These are phyloP conservation scores for Hemisphaericaspora xylofermentans DNA, from an alignment of 1,139 yeast genomes.

Conservation along the genomic window DNA sequence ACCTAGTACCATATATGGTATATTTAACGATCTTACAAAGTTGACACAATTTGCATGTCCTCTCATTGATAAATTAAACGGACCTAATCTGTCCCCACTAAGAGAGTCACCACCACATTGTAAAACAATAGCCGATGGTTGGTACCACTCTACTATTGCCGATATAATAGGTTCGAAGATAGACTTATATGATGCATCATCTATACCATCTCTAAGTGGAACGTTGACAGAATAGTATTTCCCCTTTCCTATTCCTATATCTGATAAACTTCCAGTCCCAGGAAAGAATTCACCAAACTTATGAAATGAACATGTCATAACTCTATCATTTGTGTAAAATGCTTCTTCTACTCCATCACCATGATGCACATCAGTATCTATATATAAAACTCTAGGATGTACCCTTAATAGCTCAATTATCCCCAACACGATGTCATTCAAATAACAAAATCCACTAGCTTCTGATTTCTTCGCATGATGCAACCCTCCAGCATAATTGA, in stretches of 20 bases:
- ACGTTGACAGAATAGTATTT: constrained; percentile 85
- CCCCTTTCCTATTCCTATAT: constrained; percentile 85
- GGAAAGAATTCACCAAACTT: constrained; percentile 97
- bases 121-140: constrained; percentile 89
- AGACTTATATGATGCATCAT: constrained; percentile 87
- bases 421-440: constrained; percentile 90
- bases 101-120: constrained; percentile 98
- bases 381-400: constrained; percentile 88
- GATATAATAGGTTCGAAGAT: constrained; percentile 85
- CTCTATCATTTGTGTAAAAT: constrained; percentile 90
- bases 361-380: constrained; percentile 94
- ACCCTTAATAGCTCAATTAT: constrained; percentile 79
- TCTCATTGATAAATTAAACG: constrained; percentile 84
- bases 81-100: constrained; percentile 91
- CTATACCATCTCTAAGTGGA: constrained; percentile 93
- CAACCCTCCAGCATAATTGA: constrained; percentile 95
- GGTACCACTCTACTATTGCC: constrained; percentile 84
- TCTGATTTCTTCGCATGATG: constrained; percentile 96
- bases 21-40: constrained; percentile 78
- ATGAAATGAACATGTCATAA: constrained; percentile 95
- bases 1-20: constrained; percentile 92
- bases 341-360: constrained; percentile 99
- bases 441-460: constrained; percentile 94
- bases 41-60: constrained; percentile 97
- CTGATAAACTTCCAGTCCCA: constrained; percentile 89